Evolutionary conservation across 495 filamentous ascomycete genomes (phyloP), one percentile per base, ranked within the genome.

Genomic region (Penicillium flavigenum): DNA sequence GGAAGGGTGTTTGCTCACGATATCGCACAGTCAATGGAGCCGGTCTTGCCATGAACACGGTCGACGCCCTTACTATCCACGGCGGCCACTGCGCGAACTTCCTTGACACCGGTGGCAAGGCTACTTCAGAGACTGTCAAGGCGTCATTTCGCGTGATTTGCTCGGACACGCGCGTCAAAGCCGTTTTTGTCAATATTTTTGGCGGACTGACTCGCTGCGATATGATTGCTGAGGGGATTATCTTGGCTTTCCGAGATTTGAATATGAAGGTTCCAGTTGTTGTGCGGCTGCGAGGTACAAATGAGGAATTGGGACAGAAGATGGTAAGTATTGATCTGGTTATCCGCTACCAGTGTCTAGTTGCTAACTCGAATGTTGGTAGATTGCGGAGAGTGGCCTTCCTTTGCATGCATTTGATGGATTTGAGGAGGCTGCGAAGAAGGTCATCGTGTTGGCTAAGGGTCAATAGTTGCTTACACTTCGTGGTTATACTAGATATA

Each of bases 31-130:
- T 92, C 56, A 96, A 96, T 64, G 92, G 92, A 43, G 92, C 92
- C 24, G 92, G 92, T 4, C 84, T 96, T 20, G 91, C 91, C 10
- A 95, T 96, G 90, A 95, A 95, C 72, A 95, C 92, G 0, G 83
- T 90, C 56, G 92, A 96, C 64, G 87, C 88, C 3, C 82, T 95
- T 7, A 77, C 80, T 4, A 71, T 82, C 39, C 83, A 83, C 57
- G 86, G 84, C 39, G 86, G 85, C 46, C 73, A 79, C 43, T 84
- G 83, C 27, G 81, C 90, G 29, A 96, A 96, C 57, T 96, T 96
- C 74, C 79, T 96, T 27, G 92, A 96, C 67, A 95, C 91, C 0
- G 91, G 92, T 29, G 92, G 91, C 50, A 96, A 95, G 69, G 92
- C 92, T 1, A 96, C 92, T 2, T 83, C 81, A n/a, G 85, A 87